These are phyloP conservation scores for Trypanosoma melophagium DNA, from an alignment of 208 protist genomes.

Conservation along the genomic window DNA sequence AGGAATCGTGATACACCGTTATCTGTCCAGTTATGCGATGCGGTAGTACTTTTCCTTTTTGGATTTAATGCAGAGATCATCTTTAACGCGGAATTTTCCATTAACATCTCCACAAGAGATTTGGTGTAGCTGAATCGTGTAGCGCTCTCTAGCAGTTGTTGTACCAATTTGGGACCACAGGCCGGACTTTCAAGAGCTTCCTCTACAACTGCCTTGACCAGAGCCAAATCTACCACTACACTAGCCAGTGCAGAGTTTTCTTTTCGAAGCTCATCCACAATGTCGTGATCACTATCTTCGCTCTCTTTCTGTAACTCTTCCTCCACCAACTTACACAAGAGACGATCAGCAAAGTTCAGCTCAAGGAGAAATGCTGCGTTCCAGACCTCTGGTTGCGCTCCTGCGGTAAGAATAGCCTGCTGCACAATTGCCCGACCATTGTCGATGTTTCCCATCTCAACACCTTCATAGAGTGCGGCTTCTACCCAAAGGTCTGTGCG, in stretches of 20 bases:
- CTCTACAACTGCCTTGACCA: conserved; percentile 69
- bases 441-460: conserved; percentile 60
- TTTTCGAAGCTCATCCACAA: conserved; percentile 39
- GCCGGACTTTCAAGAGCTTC: conserved; percentile 61
- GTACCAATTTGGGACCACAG: conserved; percentile 42
- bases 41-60: background rate
- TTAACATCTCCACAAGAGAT: conserved; percentile 38
- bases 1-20: conserved; percentile 8
- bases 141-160: conserved; percentile 42
- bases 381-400: conserved; percentile 57
- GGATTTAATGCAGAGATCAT: conserved; percentile 25
- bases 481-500: conserved; percentile 74
- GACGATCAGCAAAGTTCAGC: conserved; percentile 59
- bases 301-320: conserved; percentile 24
- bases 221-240: conserved; percentile 66
- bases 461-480: conserved; percentile 69
- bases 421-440: conserved; percentile 78
- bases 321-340: conserved; percentile 50
- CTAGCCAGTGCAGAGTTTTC: conserved; percentile 65
- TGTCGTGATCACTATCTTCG: conserved; percentile 12
- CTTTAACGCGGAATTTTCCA: conserved; percentile 24
- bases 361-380: conserved; percentile 68
- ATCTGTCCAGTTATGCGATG: conserved; percentile 10
- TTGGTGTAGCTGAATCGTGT: conserved; percentile 47
- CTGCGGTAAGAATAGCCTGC: conserved; percentile 72